These are phyloP conservation scores for Arthonia radiata DNA, from an alignment of 495 filamentous ascomycete species.

Conservation along the genomic window DNA sequence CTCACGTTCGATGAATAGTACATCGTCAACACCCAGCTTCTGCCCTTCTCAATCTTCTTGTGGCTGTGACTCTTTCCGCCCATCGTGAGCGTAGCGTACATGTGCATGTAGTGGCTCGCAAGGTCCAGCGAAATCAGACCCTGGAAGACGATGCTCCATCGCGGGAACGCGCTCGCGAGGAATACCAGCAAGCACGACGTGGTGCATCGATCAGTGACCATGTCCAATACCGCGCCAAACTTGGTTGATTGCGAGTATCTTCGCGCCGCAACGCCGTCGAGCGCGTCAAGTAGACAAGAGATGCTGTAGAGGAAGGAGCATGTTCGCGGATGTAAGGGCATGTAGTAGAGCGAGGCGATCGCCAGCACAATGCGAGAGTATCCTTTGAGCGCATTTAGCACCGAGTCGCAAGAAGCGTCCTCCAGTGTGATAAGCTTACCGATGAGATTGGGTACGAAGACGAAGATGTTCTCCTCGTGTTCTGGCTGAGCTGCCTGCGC, in stretches of 20 bases:
- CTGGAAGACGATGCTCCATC: conserved; percentile 86
- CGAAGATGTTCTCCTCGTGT: conserved; percentile 62
- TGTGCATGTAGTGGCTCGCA: conserved; percentile 94
- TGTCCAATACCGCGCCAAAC: conserved; percentile 90
- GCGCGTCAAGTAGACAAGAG: conserved; percentile 78
- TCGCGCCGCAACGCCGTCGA: conserved; percentile 80
- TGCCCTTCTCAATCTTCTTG: conserved; percentile 67
- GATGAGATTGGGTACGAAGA: conserved; percentile 89
- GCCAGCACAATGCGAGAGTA: conserved; percentile 76
- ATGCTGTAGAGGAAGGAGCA: conserved; percentile 78
- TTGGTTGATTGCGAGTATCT: conserved; percentile 71
- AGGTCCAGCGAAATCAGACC: conserved; percentile 73
- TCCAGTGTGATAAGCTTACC: conserved; percentile 25
- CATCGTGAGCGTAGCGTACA: conserved; percentile 80
- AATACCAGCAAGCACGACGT: conserved; percentile 87
- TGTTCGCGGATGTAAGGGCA: conserved; percentile 88
- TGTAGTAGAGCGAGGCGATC: conserved; percentile 86
- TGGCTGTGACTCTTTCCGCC: conserved; percentile 56
- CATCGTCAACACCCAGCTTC: conserved; percentile 62
- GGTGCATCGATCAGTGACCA: conserved; percentile 91
- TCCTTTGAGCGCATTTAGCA: conserved; percentile 25
- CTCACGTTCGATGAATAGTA: conserved; percentile 92
- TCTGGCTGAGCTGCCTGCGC: too few relatives aligned
- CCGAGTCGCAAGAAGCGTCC: conserved; percentile 1
- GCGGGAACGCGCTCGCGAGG: conserved; percentile 70